phyloP scores from a whole-genome alignment of 2,329 filamentous ascomycete genomes.

The Boeremia lycopersici region DNA sequence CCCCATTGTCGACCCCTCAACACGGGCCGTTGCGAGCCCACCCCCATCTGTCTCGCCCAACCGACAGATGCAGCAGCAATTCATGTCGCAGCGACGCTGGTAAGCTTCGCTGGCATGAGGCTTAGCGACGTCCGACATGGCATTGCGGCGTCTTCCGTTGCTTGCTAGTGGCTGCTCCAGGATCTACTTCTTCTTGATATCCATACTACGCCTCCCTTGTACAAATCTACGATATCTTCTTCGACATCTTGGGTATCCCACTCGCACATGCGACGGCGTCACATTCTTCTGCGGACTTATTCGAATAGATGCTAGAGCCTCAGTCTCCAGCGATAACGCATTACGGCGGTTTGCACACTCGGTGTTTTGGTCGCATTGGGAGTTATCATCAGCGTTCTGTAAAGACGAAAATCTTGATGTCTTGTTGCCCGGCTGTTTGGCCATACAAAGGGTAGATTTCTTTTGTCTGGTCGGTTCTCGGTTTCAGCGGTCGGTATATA shows the following conservation, averaged over 20 bases:
- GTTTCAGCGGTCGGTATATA: slow-evolving; percentile 49
- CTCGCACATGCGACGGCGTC: slow-evolving; percentile 49
- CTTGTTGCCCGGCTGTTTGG: slow-evolving; percentile 38
- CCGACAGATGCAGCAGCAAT: slow-evolving; percentile 65
- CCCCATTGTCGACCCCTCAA: slow-evolving; percentile 95
- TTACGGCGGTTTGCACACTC: slow-evolving; percentile 49
- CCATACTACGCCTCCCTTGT: slow-evolving; percentile 50
- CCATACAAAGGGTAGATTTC: slow-evolving; percentile 49
- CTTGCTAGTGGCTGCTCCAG: slow-evolving; percentile 48
- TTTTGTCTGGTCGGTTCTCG: slow-evolving; percentile 46
- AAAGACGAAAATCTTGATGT: slow-evolving; percentile 45
- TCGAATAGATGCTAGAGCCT: slow-evolving; percentile 48
- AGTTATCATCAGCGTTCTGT: slow-evolving; percentile 42
- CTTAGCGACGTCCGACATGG: slow-evolving; percentile 38
- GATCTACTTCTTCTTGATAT: slow-evolving; percentile 47
- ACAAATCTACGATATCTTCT: slow-evolving; percentile 51
- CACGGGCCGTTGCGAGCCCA: slow-evolving; percentile 88
- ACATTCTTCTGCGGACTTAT: slow-evolving; percentile 43
- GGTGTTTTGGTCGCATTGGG: slow-evolving; percentile 48
- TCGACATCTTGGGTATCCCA: slow-evolving; percentile 51
- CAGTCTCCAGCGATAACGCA: slow-evolving; percentile 48
- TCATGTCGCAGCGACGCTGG: slow-evolving; percentile 54
- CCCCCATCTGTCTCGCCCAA: slow-evolving; percentile 73
- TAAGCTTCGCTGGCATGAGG: slow-evolving; percentile 47
- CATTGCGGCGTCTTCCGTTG: slow-evolving; percentile 48